A percentile compares a stretch with the other conserved stretches of the same genome.
Evolutionary conservation across 139 green algal genomes (phyloP).

Genomic region (Desmodesmus armatus): DNA sequence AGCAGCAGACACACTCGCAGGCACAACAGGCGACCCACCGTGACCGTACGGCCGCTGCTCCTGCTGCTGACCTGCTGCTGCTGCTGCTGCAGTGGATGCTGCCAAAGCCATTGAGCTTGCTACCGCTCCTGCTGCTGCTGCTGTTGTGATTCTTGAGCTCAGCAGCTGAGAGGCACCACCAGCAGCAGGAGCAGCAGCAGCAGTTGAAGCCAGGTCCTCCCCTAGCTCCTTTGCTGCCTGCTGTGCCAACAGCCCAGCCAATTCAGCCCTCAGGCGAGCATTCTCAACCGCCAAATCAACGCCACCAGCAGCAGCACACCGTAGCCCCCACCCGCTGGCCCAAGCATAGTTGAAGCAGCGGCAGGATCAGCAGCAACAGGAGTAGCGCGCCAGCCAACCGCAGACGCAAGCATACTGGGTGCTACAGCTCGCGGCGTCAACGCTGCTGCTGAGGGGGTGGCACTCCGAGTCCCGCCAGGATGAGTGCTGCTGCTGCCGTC

Average conservation of each 20-base stretch:
- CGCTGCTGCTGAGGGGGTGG: too few species aligned
- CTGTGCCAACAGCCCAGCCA: slow-evolving; percentile 62
- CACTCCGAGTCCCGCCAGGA: too few species aligned
- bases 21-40: not conserved
- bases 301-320: not conserved
- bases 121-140: not conserved
- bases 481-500: not conserved
- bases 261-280: slow-evolving; percentile 71
- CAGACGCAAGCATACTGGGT: not conserved
- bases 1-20: slow-evolving; percentile 11
- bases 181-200: not conserved
- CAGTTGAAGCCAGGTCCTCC: not conserved
- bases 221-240: slow-evolving; percentile 47
- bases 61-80: slow-evolving; percentile 19
- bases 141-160: not conserved
- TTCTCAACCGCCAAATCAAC: slow-evolving; percentile 69
- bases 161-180: not conserved
- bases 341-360: not conserved
- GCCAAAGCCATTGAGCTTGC: not conserved
- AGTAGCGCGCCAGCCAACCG: too few species aligned
- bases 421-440: not conserved
- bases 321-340: not conserved
- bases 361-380: not conserved
- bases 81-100: slow-evolving; percentile 24
- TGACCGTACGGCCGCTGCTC: not conserved